Conservation (phyloP, 371 early-diverging fungal species). For the Blakeslea trispora region DNA sequence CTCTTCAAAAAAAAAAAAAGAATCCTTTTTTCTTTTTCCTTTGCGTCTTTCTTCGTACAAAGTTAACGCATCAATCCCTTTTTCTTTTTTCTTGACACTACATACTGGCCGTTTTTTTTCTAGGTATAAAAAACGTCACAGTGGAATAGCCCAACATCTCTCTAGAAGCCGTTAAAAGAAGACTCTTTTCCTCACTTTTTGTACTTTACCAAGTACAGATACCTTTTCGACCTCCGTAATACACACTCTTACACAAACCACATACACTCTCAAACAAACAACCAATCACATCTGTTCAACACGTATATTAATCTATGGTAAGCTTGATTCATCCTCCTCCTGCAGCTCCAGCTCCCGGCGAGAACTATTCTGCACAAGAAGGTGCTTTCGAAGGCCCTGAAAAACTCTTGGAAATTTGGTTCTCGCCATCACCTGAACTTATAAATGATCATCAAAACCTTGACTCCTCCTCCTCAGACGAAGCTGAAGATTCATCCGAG, state of each 20-base stretch:
- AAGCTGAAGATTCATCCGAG: constrained; percentile 35
- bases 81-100: not conserved
- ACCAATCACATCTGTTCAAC: not conserved
- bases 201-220: constrained; percentile 27
- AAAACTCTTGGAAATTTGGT: constrained; percentile 96
- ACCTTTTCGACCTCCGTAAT: constrained; percentile 31
- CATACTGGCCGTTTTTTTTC: constrained; percentile 13
- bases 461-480: constrained; percentile 21
- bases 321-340: constrained; percentile 9
- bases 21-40: too few species aligned
- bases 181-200: constrained; percentile 13
- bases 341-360: constrained; percentile 26
- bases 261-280: too few species aligned
- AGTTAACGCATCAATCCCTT: too few species aligned
- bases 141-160: constrained; percentile 31
- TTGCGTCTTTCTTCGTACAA: too few species aligned
- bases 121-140: constrained; percentile 5
- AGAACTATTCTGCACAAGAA: constrained; percentile 45
- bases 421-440: constrained; percentile 56
- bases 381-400: constrained; percentile 91
- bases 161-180: constrained; percentile 26
- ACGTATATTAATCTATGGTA: constrained; percentile 5
- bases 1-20: too few species aligned
- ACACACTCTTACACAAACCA: not conserved
- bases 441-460: constrained; percentile 31